Percentiles rank a stretch among this genome's conserved stretches.
Evolutionary conservation across 805 yeast genomes (phyloP).

Genomic region (Myxozyma kluyveri): DNA sequence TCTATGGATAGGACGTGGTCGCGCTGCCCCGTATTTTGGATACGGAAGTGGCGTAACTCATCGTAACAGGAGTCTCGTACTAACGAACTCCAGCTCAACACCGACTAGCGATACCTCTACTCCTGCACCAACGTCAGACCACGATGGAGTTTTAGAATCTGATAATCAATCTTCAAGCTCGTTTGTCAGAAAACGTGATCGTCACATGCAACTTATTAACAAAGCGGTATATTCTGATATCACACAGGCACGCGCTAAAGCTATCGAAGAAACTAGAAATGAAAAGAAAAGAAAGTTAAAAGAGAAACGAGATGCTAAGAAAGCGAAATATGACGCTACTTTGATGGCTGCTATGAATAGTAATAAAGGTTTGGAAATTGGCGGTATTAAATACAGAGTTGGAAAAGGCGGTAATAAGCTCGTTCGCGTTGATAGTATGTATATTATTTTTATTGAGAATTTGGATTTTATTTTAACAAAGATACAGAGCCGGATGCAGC

Average conservation of each 20-base stretch:
- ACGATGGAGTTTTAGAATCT: too few species aligned
- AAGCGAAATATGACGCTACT: constrained; percentile 32
- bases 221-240: constrained; percentile 23
- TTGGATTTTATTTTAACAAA: not conserved
- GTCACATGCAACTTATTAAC: constrained; percentile 32
- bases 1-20: constrained; percentile 19
- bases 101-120: not conserved
- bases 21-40: constrained; percentile 14
- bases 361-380: constrained; percentile 28
- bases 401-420: constrained; percentile 32
- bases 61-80: constrained; percentile 28
- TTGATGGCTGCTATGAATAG: constrained; percentile 12
- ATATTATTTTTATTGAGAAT: not conserved
- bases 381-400: constrained; percentile 32
- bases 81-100: constrained; percentile 11
- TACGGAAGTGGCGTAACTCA: constrained; percentile 8
- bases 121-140: not conserved
- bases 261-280: constrained; percentile 26
- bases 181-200: constrained; percentile 27
- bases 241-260: constrained; percentile 27
- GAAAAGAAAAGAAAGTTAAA: constrained; percentile 22
- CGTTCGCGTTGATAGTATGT: constrained; percentile 18
- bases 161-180: not conserved
- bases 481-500: constrained; percentile 4
- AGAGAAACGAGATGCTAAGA: constrained; percentile 17